Conservation (phyloP, 805 yeast species). For the Clavispora phyllophila region DNA sequence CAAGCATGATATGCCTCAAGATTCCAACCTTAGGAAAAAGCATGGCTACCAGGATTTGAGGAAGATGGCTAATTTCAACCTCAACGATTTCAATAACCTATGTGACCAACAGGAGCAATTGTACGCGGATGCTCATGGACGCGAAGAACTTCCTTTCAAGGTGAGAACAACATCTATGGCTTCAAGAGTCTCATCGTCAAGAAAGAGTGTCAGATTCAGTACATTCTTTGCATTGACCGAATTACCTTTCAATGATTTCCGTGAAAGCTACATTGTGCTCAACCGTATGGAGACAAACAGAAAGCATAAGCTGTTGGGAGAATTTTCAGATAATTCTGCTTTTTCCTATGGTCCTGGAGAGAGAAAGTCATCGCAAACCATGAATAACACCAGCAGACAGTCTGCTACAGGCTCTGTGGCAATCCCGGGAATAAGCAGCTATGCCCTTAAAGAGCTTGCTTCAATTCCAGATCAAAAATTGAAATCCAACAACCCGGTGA, state of each 20-base stretch:
- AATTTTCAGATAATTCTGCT: slow-evolving; percentile 26
- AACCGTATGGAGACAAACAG: not conserved
- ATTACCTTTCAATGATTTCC: slow-evolving; percentile 27
- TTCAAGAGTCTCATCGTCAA: slow-evolving; percentile 21
- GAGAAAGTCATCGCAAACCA: slow-evolving; percentile 12
- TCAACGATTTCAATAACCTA: not conserved
- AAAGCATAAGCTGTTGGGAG: not conserved
- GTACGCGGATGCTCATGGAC: not conserved
- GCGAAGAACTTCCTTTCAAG: slow-evolving; percentile 10
- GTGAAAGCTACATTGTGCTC: slow-evolving; percentile 8
- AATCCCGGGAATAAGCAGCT: slow-evolving; percentile 48
- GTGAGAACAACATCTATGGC: slow-evolving; percentile 7
- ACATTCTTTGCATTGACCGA: slow-evolving; percentile 37
- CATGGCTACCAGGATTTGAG: slow-evolving; percentile 46
- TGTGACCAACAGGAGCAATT: not conserved
- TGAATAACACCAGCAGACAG: slow-evolving; percentile 3
- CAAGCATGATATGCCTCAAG: slow-evolving; percentile 12
- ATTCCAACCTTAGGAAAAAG: slow-evolving; percentile 41
- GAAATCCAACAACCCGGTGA: slow-evolving; percentile 62
- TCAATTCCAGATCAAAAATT: slow-evolving; percentile 77
- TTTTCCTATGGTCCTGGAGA: slow-evolving; percentile 23
- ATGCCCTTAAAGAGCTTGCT: slow-evolving; percentile 55
- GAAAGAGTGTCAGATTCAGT: slow-evolving; percentile 32
- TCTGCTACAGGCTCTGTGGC: slow-evolving; percentile 38
- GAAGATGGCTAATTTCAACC: slow-evolving; percentile 5